Percentiles rank a stretch among this genome's conserved stretches.
phyloP scores from a whole-genome alignment of 2,329 filamentous ascomycete species.

The Penicillium oxalicum region DNA sequence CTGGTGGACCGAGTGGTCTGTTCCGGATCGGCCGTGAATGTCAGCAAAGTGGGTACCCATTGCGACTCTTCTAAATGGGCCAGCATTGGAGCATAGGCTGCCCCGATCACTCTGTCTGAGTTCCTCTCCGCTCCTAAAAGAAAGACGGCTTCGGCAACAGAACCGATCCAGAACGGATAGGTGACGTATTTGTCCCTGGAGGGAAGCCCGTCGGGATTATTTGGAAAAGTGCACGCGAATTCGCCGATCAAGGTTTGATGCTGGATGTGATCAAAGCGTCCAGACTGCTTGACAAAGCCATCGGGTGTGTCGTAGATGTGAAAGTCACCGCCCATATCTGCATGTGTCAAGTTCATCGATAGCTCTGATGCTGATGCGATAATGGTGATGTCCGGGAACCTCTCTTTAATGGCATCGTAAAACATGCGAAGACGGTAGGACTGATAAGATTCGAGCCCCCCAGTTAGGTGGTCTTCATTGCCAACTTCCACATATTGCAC shows the following conservation, averaged over 20 bases:
- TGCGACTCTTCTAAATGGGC: slow-evolving; percentile 27
- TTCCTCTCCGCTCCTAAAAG: slow-evolving; percentile 46
- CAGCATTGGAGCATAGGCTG: slow-evolving; percentile 25
- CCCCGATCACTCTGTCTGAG: slow-evolving; percentile 27
- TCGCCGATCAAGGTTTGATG: slow-evolving; percentile 25
- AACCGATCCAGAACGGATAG: slow-evolving; percentile 34
- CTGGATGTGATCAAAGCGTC: slow-evolving; percentile 49
- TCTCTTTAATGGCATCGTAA: slow-evolving; percentile 49
- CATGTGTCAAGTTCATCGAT: slow-evolving; percentile 16
- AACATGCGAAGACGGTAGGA: slow-evolving; percentile 52
- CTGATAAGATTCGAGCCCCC: slow-evolving; percentile 43
- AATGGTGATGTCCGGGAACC: slow-evolving; percentile 51
- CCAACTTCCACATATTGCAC: slow-evolving; percentile 48
- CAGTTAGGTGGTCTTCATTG: slow-evolving; percentile 58
- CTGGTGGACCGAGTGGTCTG: not conserved
- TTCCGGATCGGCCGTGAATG: not conserved
- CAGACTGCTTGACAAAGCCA: slow-evolving; percentile 45
- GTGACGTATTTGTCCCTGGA: not conserved
- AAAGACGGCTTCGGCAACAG: slow-evolving; percentile 59
- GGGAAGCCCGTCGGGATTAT: slow-evolving; percentile 4
- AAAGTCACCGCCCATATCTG: slow-evolving; percentile 43
- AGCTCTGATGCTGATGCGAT: slow-evolving; percentile 41
- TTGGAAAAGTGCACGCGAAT: slow-evolving; percentile 15
- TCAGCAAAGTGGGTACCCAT: slow-evolving; percentile 19
- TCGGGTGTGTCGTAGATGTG: slow-evolving; percentile 49